Evolutionary conservation across 164 flowering plant genomes (phyloP), one percentile per base, ranked within the genome.

Genomic region (Stephania japonica): DNA sequence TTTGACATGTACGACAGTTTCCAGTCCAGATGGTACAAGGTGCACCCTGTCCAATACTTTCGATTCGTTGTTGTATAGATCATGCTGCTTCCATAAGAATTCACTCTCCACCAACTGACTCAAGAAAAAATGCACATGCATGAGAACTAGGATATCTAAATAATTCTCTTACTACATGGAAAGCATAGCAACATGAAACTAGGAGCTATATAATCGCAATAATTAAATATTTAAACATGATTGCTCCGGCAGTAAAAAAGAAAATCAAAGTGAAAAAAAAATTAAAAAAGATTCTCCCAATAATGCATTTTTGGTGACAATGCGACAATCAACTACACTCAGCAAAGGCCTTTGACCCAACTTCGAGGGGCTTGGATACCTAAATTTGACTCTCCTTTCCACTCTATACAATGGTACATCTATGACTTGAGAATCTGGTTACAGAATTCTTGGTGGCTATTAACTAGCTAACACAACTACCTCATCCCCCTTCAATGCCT

Each of bases 91-190:
- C 88, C 88, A 79, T 73, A 94, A 78, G 78, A 77, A 86, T 68
- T 79, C 32, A 79, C 97, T 83, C 79, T 92, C 98, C 78, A 94
- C 97, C 70, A 94, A 80, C 98, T 94, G 84, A 69, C 25, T 16
- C 59, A 72, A 7, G 64, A 67, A 56, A 67, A 72, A 69, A 7
- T n/a, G 23, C 42, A 71, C 25, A 21, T 44, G 44, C 7, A 11
- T 70, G 42, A 70, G 73, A 64, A 68, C 63, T 65, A 38, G 70
- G 63, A 70, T 64, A 70, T 63, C 70, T 26, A 42, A 23, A 50
- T 18, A 62, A 11, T 69, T 10, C 42, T 68, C 47, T 69, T 61
- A 56, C 6, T 16, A 56, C 21, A 56, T 56, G 7, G 7, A 56
- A 16, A 56, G n/a, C 6, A 18, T 56, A 56, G 63, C 7, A 14